Evolutionary conservation across 371 early-diverging fungal species (phyloP).

Genomic region (Coemansia sp.): DNA sequence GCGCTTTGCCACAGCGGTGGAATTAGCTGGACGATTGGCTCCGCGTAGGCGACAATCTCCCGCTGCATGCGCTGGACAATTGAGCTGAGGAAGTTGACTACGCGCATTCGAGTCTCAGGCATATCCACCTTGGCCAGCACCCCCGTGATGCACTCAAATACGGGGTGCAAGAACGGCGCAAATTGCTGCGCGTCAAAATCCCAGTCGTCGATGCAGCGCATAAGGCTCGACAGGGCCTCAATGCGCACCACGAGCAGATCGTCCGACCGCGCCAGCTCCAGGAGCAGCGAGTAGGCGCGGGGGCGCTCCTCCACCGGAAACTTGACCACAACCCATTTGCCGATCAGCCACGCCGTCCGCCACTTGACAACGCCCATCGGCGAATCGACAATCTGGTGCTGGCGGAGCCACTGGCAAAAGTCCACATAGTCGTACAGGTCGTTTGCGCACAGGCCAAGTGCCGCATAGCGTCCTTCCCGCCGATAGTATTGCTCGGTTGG

Average conservation of each 20-base stretch:
- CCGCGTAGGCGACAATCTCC: conserved; percentile 72
- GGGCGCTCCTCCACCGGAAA: conserved; percentile 64
- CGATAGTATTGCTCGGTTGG: conserved; percentile 46
- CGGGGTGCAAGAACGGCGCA: conserved; percentile 65
- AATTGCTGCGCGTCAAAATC: conserved; percentile 78
- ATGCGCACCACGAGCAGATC: conserved; percentile 82
- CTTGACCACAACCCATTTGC: conserved; percentile 85
- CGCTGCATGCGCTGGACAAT: conserved; percentile 63
- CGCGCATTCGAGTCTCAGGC: conserved; percentile 73
- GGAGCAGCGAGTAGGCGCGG: conserved; percentile 65
- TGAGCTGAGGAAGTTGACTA: conserved; percentile 71
- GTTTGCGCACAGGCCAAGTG: conserved; percentile 78
- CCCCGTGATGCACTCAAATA: conserved; percentile 58
- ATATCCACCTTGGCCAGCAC: conserved; percentile 70
- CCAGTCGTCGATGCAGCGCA: conserved; percentile 78
- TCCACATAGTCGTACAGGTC: conserved; percentile 81
- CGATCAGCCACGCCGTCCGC: conserved; percentile 80
- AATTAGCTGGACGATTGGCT: conserved; percentile 68
- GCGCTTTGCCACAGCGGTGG: conserved; percentile 79
- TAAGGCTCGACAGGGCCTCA: conserved; percentile 71
- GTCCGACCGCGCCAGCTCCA: conserved; percentile 65
- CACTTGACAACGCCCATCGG: conserved; percentile 48
- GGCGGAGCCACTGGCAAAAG: conserved; percentile 73
- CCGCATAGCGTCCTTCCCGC: conserved; percentile 57
- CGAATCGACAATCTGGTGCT: conserved; percentile 23